Percentiles rank a stretch among this genome's conserved stretches.
Conservation (phyloP, 805 yeast genomes). For the Candida tibetensis region DNA sequence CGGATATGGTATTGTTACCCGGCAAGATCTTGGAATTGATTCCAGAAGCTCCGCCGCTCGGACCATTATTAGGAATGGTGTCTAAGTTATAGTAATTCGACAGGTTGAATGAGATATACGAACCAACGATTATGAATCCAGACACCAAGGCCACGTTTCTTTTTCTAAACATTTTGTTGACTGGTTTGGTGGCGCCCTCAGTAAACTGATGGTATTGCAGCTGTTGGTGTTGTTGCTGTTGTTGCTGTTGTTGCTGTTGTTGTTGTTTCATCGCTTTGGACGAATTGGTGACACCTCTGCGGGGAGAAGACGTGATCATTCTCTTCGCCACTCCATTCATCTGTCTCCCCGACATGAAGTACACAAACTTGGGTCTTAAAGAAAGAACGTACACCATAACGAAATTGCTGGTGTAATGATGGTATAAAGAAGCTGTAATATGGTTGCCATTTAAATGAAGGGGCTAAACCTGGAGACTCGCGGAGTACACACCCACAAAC, state of each 20-base stretch:
- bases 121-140: conserved; percentile 43
- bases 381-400: conserved; percentile 18
- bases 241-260: conserved; percentile 1
- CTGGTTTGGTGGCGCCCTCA: neutral
- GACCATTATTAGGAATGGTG: conserved; percentile 26
- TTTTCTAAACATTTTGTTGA: conserved; percentile 16
- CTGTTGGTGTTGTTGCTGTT: no score
- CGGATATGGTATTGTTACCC: conserved; percentile 11
- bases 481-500: no score
- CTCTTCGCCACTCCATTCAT: conserved; percentile 13
- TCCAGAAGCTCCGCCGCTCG: conserved; percentile 10
- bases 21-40: conserved; percentile 16
- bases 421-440: neutral
- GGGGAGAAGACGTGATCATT: conserved; percentile 13
- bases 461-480: neutral
- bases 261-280: conserved; percentile 2
- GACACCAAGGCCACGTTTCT: conserved; percentile 40
- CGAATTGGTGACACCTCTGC: conserved; percentile 11
- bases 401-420: conserved; percentile 5
- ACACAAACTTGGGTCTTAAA: conserved; percentile 18
- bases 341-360: conserved; percentile 15
- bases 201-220: neutral
- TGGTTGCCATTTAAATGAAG: neutral
- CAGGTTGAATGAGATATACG: conserved; percentile 39
- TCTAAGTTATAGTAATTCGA: conserved; percentile 42